Evolutionary conservation across 1,139 yeast species (phyloP).

Genomic region (Debaryomycetaceae sp.): DNA sequence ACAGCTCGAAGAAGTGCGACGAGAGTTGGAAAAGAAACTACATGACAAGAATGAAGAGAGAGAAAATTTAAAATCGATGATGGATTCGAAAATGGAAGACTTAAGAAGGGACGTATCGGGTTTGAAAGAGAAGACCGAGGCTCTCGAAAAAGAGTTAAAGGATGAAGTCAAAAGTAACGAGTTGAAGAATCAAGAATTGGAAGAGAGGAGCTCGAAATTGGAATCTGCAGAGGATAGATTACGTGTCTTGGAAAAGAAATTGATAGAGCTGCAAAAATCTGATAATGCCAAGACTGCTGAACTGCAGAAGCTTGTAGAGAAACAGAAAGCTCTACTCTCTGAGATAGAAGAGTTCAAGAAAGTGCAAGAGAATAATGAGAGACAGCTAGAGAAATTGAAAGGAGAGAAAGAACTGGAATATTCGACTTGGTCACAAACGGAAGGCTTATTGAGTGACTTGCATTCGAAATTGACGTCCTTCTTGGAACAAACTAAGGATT

Average conservation of each 20-base stretch:
- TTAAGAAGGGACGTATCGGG: slow-evolving; percentile 13
- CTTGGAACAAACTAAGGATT: not conserved
- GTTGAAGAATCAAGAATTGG: slow-evolving; percentile 5
- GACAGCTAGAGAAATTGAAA: not conserved
- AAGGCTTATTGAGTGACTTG: not conserved
- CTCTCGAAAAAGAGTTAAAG: not conserved
- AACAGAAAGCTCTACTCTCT: slow-evolving; percentile 1
- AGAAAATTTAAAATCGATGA: slow-evolving; percentile 1
- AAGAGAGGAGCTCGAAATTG: not conserved
- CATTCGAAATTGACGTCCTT: not conserved
- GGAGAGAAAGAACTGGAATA: not conserved
- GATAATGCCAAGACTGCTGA: not conserved
- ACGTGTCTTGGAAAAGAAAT: slow-evolving; percentile 2
- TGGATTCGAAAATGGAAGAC: slow-evolving; percentile 12
- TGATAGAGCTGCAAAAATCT: not conserved
- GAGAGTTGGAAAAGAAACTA: slow-evolving; percentile 4
- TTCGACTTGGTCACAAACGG: not conserved
- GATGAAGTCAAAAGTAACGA: slow-evolving; percentile 1
- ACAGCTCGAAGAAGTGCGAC: not conserved
- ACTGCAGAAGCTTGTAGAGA: slow-evolving; percentile 15
- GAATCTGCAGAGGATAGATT: not conserved
- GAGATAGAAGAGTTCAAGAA: slow-evolving; percentile 2
- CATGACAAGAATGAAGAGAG: slow-evolving; percentile 1
- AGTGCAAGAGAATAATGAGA: not conserved
- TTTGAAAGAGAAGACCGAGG: slow-evolving; percentile 12